Base-by-base conservation (phyloP, 305 asterid genomes). In the Fraxinus greggii region DNA sequence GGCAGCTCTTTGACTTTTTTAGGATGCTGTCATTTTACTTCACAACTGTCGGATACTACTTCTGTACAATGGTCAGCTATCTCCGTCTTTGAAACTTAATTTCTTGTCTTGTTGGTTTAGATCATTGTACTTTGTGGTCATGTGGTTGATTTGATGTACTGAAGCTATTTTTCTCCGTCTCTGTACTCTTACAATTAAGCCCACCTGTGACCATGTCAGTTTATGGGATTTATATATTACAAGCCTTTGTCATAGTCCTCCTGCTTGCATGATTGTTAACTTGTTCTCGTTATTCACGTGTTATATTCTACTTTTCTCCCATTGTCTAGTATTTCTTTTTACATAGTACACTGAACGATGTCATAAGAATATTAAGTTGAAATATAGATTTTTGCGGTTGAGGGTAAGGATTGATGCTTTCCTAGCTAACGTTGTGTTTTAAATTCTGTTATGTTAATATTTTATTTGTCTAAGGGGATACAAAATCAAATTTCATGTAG, bases 1-100 rank as follows among this genome's bases (percentile, higher is more conserved):
- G 98, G 61, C 98, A 95, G 91, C 97, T 90, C 81, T 91, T 95
- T 86, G 98, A 93, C 88, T 95, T 95, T 87, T 93, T 95, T 86
- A 88, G 98, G 88, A 95, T 92, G 98, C 88, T 95, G 70, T 95
- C 98, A 12, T 95, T 95, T 89, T 93, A 89, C 92, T 95, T 95
- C 90, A 92, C 98, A 2, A 95, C 98, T 82, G 98, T 95, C n/a
- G 98, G 98, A 88, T 92, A 83, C 89, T 95, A 95, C 89, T 86
- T 95, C 77, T 95, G 98, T 83, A 95, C 98, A 84, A 92, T 95
- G 98, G 98, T 93, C 85, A 84, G 91, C 83, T 76, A 69, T 70
- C 79, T 79, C 31, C 67, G 19, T 84, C 51, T 51, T 78, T 13
- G 78, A 75, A 36, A 73, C 45, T 79, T 26, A 23, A 73, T 81